A percentile compares a stretch with the other conserved stretches of the same genome.
phyloP scores from a whole-genome alignment of 768 basidiomycete genomes.

The Leccinum pellstonianum region DNA sequence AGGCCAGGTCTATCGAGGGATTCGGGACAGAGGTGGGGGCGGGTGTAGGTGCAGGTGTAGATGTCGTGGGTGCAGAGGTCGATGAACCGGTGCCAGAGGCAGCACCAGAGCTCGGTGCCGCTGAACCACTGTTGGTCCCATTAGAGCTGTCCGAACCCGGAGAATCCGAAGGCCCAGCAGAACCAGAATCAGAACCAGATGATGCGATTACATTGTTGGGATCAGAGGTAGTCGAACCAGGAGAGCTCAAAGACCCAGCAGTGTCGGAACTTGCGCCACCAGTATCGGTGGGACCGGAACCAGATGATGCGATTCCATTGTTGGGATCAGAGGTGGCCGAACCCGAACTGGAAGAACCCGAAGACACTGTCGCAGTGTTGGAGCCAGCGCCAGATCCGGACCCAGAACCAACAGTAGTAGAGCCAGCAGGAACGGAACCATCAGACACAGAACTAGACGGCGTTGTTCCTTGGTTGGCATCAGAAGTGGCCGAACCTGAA shows the following conservation, averaged over 20 bases:
- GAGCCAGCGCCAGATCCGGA: neutral
- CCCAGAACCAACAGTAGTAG: neutral
- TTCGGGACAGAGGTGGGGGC: no score
- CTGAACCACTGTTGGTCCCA: neutral
- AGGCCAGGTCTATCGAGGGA: no score
- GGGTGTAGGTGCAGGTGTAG: neutral
- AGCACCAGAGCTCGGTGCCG: neutral
- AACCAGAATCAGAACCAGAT: neutral
- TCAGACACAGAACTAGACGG: no score
- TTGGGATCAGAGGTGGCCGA: neutral
- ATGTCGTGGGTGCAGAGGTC: constrained; percentile 1
- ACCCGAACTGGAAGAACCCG: neutral
- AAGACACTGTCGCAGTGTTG: neutral
- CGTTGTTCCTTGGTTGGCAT: no score
- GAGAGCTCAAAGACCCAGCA: neutral
- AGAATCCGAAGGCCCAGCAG: constrained; percentile 1
- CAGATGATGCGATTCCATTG: neutral
- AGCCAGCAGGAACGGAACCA: neutral
- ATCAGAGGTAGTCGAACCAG: neutral
- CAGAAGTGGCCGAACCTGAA: neutral
- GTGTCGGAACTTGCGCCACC: neutral
- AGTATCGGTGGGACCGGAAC: neutral
- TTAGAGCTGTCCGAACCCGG: constrained; percentile 3
- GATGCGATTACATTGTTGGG: no score
- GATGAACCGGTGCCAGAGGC: neutral